Base-by-base conservation (phyloP, 495 filamentous ascomycete genomes). In the Gamarada debralockiae region DNA sequence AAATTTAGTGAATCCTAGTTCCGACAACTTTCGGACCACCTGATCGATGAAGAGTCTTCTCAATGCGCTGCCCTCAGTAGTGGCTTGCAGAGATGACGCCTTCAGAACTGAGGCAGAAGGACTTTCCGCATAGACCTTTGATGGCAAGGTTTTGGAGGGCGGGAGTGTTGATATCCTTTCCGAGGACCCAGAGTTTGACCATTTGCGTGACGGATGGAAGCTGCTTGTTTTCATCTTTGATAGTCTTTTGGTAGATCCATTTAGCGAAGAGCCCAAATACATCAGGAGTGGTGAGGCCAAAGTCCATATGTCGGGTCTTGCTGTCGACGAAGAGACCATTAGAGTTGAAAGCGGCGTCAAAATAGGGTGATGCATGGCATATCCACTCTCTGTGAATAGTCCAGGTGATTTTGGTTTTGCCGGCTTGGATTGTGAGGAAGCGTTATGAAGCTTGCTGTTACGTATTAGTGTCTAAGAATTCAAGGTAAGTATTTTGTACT, bases 201-300 rank as follows among this genome's bases (percentile, higher is more conserved):
- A 40, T 20, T 14, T 50, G 10, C 47, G 13, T 4, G 18, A 23
- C 31, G 13, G 31, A 24, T 5, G 47, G 29, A 37, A 9, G 2
- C 15, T 50, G 15, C 1, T 52, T 33, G 14, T 22, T 52, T 13
- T 41, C 21, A 7, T 29, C 49, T 52, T 42, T 18, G 22, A 52
- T 31, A 5, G 33, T 23, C n/a, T 25, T 24, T 38, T 23, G 18
- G 14, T 50, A 37, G 29, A 50, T n/a, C 31, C 34, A 50, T 12
- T 25, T 7, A 4, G 23, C 34, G 31, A 50, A 37, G 15, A 39
- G 47, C 10, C 31, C 6, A 17, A 50, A 39, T 5, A 17, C 33
- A 12, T 36, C 29, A 23, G 15, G 47, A 5, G 6, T 20, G 2
- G 29, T 22, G n/a, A 38, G 10, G 6, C 39, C 22, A 12, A 8